Percentiles rank a stretch among this genome's conserved stretches.
These are phyloP conservation scores for Onygena corvina DNA, from an alignment of 2,329 filamentous ascomycete species.

Conservation along the genomic window DNA sequence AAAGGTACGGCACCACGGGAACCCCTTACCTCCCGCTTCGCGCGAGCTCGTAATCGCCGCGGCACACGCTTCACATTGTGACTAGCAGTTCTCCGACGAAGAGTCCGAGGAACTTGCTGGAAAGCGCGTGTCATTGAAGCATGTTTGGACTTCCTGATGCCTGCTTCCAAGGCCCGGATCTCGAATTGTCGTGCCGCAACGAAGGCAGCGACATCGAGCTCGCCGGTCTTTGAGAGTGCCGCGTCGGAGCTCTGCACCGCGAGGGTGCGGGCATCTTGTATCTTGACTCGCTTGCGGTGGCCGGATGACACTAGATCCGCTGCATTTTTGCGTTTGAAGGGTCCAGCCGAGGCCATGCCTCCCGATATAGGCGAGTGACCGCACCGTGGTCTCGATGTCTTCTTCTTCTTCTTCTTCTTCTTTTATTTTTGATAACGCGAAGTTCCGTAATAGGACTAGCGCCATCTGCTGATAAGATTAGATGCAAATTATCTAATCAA, in stretches of 20 bases:
- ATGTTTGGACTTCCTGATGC: constrained; percentile 63
- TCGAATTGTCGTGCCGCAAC: constrained; percentile 78
- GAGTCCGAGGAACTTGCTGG: constrained; percentile 71
- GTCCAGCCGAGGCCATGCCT: constrained; percentile 6
- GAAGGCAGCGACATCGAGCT: constrained; percentile 75
- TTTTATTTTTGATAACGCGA: not conserved
- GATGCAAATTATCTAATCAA: not conserved
- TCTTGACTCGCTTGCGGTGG: constrained; percentile 34
- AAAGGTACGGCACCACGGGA: not conserved
- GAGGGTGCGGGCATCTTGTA: constrained; percentile 32
- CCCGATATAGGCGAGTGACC: not conserved
- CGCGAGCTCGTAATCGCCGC: constrained; percentile 57
- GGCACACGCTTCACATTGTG: constrained; percentile 91
- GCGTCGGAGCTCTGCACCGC: constrained; percentile 36
- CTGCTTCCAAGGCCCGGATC: constrained; percentile 70
- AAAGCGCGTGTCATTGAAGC: constrained; percentile 61
- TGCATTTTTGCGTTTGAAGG: constrained; percentile 3
- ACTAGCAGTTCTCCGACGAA: constrained; percentile 80
- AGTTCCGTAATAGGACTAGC: constrained; percentile 3
- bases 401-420: no score
- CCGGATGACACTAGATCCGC: not conserved
- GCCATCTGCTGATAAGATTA: constrained; percentile 5
- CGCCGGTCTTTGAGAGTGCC: constrained; percentile 51
- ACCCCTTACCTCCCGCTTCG: constrained; percentile 45
- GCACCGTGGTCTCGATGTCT: not conserved